phyloP scores from a whole-genome alignment of 1,139 yeast genomes.

The Debaryomycetaceae sp. region DNA sequence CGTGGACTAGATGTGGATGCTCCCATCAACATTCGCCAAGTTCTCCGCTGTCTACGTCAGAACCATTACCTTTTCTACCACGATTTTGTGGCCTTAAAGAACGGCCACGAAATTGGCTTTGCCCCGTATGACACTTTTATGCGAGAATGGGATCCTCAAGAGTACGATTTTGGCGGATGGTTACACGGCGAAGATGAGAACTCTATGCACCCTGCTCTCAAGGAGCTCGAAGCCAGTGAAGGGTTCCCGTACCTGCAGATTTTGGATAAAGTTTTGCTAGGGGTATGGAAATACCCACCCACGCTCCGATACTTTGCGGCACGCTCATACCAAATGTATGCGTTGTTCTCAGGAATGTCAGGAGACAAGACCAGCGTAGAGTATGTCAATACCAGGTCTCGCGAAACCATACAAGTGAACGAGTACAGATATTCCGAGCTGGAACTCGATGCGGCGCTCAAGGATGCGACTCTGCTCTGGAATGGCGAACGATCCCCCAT shows the following conservation, averaged over 20 bases:
- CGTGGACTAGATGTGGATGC: constrained; percentile 38
- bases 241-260: constrained; percentile 7
- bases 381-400: constrained; percentile 32
- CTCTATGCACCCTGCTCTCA: too few species aligned
- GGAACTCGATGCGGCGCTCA: constrained; percentile 15
- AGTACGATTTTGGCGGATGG: constrained; percentile 4
- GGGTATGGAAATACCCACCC: constrained; percentile 40
- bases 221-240: constrained; percentile 5
- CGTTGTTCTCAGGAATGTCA: constrained; percentile 12
- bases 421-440: constrained; percentile 23
- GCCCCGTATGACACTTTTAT: constrained; percentile 22
- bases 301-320: constrained; percentile 49
- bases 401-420: constrained; percentile 25
- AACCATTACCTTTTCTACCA: constrained; percentile 20
- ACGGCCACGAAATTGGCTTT: constrained; percentile 36
- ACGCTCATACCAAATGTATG: constrained; percentile 40
- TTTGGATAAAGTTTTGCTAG: constrained; percentile 11
- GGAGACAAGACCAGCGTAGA: constrained; percentile 36
- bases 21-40: constrained; percentile 31
- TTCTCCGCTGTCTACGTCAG: constrained; percentile 24
- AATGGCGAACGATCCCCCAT: constrained; percentile 38
- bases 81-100: constrained; percentile 37
- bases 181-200: constrained; percentile 1
- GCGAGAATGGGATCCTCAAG: constrained; percentile 1
- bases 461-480: constrained; percentile 39